phyloP scores from a whole-genome alignment of 2,329 filamentous ascomycete species.

The Aureobasidium lini region DNA sequence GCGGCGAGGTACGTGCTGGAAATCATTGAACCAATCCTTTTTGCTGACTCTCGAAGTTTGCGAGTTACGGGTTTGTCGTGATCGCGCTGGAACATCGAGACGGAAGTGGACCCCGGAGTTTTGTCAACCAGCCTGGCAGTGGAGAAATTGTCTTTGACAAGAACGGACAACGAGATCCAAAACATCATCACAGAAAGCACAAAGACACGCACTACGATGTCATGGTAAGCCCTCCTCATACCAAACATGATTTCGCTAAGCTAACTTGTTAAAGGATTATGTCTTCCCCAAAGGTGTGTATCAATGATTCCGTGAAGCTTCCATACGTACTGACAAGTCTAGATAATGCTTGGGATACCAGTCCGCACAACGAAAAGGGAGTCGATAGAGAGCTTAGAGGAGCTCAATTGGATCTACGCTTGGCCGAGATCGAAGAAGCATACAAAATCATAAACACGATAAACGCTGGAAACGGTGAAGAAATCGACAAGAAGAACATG shows the following conservation, averaged over 20 bases:
- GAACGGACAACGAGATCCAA: slow-evolving; percentile 17
- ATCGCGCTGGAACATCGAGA: slow-evolving; percentile 59
- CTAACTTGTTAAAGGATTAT: slow-evolving; percentile 39
- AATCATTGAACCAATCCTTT: background rate
- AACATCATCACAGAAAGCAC: slow-evolving; percentile 19
- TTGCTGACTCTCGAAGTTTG: slow-evolving; percentile 34
- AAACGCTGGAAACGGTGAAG: slow-evolving; percentile 45
- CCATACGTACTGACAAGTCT: background rate
- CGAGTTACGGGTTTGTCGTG: slow-evolving; percentile 59
- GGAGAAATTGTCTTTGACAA: slow-evolving; percentile 30
- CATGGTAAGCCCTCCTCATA: slow-evolving; percentile 6
- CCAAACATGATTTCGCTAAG: background rate
- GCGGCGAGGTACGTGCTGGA: slow-evolving; percentile 41
- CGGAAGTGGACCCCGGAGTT: slow-evolving; percentile 54
- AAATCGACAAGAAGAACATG: slow-evolving; percentile 46
- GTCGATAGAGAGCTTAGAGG: slow-evolving; percentile 53
- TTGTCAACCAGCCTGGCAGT: slow-evolving; percentile 48
- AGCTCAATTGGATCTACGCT: slow-evolving; percentile 55
- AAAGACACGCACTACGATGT: slow-evolving; percentile 19
- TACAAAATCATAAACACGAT: slow-evolving; percentile 51
- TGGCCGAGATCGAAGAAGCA: slow-evolving; percentile 58
- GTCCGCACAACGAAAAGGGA: slow-evolving; percentile 50
- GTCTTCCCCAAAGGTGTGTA: slow-evolving; percentile 47
- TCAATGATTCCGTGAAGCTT: background rate
- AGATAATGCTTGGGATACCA: slow-evolving; percentile 38